Evolutionary conservation across 1,284 basidiomycete genomes (phyloP).

Genomic region (Sporisorium reilianum): DNA sequence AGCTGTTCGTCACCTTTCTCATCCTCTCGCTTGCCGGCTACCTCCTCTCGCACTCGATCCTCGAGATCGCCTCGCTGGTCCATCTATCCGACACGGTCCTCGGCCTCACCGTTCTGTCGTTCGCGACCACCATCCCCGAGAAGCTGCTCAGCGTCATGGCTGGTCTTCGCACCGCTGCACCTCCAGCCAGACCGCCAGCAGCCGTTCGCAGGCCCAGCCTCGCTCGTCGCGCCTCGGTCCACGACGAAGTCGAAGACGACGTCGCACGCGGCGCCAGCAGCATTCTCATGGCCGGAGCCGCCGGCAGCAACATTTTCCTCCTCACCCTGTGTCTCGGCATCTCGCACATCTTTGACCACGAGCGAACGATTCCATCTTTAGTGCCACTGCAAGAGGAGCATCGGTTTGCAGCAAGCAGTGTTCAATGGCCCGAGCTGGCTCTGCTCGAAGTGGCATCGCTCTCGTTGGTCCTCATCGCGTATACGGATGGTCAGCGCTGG

Average conservation of each 20-base stretch:
- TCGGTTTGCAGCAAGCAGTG: constrained; percentile 25
- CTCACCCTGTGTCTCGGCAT: constrained; percentile 67
- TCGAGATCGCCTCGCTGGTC: constrained; percentile 54
- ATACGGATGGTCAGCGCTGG: constrained; percentile 45
- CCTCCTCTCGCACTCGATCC: constrained; percentile 61
- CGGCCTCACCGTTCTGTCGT: constrained; percentile 64
- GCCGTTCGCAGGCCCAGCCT: constrained; percentile 21
- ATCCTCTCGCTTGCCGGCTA: constrained; percentile 63
- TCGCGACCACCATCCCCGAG: constrained; percentile 68
- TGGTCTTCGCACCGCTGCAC: constrained; percentile 32
- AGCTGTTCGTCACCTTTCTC: constrained; percentile 43
- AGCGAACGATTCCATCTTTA: not conserved
- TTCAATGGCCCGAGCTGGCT: constrained; percentile 43
- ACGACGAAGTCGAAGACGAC: constrained; percentile 35
- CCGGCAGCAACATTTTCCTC: constrained; percentile 68
- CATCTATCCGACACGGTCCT: constrained; percentile 61
- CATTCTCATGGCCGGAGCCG: constrained; percentile 66
- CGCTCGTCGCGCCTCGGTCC: constrained; percentile 27
- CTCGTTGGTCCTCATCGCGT: constrained; percentile 47
- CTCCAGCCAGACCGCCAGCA: constrained; percentile 13
- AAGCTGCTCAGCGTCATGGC: constrained; percentile 65
- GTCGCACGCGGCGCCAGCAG: constrained; percentile 55
- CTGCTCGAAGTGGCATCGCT: constrained; percentile 39
- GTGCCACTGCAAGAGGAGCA: not conserved
- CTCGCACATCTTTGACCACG: constrained; percentile 50